phyloP scores from a whole-genome alignment of 2,329 filamentous ascomycete genomes.

The Botryotinia narcissicola region DNA sequence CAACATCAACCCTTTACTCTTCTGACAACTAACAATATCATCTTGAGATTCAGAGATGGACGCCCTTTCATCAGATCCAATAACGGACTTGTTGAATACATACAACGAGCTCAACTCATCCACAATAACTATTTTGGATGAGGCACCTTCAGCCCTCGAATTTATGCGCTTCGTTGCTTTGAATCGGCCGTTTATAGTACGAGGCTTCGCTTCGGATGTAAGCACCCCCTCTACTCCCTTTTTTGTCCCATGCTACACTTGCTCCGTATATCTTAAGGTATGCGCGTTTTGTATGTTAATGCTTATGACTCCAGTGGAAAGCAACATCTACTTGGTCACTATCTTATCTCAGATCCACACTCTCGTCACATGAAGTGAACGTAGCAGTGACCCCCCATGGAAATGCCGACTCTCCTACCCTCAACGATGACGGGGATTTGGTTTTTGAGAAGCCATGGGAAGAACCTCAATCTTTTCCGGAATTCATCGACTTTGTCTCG shows the following conservation, averaged over 20 bases:
- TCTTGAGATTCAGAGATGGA: not conserved
- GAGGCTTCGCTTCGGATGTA: slow-evolving; percentile 52
- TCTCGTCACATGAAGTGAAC: slow-evolving; percentile 17
- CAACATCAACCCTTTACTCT: not conserved
- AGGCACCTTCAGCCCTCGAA: slow-evolving; percentile 70
- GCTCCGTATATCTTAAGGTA: not conserved
- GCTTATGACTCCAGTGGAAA: slow-evolving; percentile 2
- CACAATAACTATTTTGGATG: slow-evolving; percentile 57
- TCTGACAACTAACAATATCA: not conserved
- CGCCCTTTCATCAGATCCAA: slow-evolving; percentile 40
- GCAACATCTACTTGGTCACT: slow-evolving; percentile 20
- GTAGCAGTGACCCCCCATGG: slow-evolving; percentile 31
- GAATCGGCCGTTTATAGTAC: slow-evolving; percentile 73
- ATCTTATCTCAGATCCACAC: slow-evolving; percentile 18
- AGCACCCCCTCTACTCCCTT: not conserved
- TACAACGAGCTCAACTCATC: slow-evolving; percentile 71
- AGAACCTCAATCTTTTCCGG: slow-evolving; percentile 57
- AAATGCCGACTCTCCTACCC: slow-evolving; percentile 54
- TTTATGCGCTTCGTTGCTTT: slow-evolving; percentile 75
- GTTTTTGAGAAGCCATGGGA: slow-evolving; percentile 74
- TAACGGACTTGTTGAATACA: slow-evolving; percentile 58
- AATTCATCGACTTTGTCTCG: slow-evolving; percentile 61
- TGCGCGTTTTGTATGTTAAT: not conserved
- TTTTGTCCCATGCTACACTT: not conserved
- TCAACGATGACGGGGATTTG: slow-evolving; percentile 36